phyloP scores from a whole-genome alignment of 495 filamentous ascomycete species.

The Filosporella fistucella region DNA sequence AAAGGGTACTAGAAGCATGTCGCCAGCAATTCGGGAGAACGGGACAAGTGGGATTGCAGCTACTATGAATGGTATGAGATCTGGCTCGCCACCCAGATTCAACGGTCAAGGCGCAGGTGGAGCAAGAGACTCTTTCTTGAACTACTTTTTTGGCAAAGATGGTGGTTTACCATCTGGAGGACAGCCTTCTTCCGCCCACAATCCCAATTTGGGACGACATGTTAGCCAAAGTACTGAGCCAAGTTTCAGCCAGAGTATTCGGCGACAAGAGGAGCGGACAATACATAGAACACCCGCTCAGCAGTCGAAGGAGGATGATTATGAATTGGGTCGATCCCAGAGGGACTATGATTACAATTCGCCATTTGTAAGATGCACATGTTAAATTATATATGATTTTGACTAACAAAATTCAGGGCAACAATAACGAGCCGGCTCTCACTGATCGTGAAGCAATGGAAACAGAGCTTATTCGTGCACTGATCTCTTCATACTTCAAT shows the following conservation, averaged over 20 bases:
- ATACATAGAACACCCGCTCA: conserved; percentile 34
- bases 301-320: conserved; percentile 29
- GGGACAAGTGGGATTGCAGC: conserved; percentile 44
- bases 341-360: conserved; percentile 45
- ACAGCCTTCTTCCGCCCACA: conserved; percentile 27
- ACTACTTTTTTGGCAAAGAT: conserved; percentile 98
- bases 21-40: conserved; percentile 66
- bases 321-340: conserved; percentile 24
- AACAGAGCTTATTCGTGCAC: conserved; percentile 90
- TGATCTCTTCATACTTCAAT: conserved; percentile 97
- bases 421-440: conserved; percentile 69
- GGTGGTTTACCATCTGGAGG: conserved; percentile 40
- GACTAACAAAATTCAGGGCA: conserved; percentile 34
- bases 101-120: conserved; percentile 42
- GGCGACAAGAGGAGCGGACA: conserved; percentile 63
- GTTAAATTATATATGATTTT: conserved; percentile 1
- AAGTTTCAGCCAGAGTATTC: conserved; percentile 77
- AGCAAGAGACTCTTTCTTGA: conserved; percentile 84
- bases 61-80: conserved; percentile 62
- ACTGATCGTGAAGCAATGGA: conserved; percentile 95
- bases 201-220: conserved; percentile 47
- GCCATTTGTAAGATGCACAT: conserved; percentile 50
- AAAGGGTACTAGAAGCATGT: conserved; percentile 71
- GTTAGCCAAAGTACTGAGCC: conserved; percentile 71
- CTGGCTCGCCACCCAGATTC: conserved; percentile 58